Evolutionary conservation across 768 basidiomycete genomes (phyloP), one percentile per base, ranked within the genome.

Genomic region (Podaxis sp.): DNA sequence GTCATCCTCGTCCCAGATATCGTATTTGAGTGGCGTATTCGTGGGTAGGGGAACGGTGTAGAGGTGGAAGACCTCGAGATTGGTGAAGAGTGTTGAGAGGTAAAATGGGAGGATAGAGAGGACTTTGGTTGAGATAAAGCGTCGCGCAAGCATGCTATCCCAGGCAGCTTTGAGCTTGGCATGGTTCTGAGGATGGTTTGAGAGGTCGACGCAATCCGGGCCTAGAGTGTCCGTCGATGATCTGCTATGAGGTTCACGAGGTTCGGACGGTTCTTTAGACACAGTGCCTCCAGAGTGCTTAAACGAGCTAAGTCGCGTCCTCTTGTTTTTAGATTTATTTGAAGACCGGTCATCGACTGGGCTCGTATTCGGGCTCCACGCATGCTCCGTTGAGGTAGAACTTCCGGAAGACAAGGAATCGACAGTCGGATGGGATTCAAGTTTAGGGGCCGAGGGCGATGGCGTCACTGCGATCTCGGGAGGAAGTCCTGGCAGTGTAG

Each of bases 31-130:
- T 3, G 54, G 48, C 28, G 61, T 84, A 67, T 80, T 87, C 13
- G 77, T 80, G 13, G 87, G 88, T n/a, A 88, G 80, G 36, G 78
- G 76, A 44, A 88, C 75, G 58, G 81, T 79, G 63, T 83, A 71
- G 2, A 80, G 74, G 15, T 81, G 77, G 66, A 82, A 78, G 2
- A 79, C 74, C 66, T 80, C 79, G 51, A 88, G 78, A 52, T 85
- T 81, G 8, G 70, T 69, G 66, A 90, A 91, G 57, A 79, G 81
- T 17, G 80, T 81, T 22, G 82, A 82, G 40, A 91, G 76, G 67
- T 90, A 87, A 65, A 90, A 87, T 0, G 87, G 88, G 55, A 91
- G 78, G 56, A 90, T 78, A 17, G 85, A 80, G 64, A 85, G 75
- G 6, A 86, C 70, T 20, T 82, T 82, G 7, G 82, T 71, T 0